Conservation (phyloP, 1,284 basidiomycete species). For the Cystobasidiaceae sp. region DNA sequence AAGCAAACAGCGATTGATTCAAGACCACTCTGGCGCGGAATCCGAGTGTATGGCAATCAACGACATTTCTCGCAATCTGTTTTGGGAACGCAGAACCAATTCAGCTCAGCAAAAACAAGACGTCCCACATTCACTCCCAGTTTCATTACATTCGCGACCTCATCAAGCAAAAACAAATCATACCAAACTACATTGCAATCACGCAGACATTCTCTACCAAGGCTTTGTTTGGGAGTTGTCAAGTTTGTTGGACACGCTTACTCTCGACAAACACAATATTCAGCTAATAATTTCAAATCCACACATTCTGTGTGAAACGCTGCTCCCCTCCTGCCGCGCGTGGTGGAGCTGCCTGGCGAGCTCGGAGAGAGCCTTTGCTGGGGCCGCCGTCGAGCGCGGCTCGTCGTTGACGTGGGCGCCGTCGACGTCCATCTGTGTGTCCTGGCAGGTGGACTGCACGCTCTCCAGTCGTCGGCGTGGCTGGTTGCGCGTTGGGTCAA, state of each 20-base stretch:
- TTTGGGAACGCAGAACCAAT: constrained; percentile 45
- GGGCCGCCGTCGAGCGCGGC: too few species aligned
- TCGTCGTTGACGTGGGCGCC: too few species aligned
- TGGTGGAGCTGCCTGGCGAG: constrained; percentile 3
- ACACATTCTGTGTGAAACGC: too few species aligned
- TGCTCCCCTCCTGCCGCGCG: not conserved
- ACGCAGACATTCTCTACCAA: not conserved
- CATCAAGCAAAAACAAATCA: not conserved
- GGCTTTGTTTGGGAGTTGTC: too few species aligned
- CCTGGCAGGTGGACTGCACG: too few species aligned
- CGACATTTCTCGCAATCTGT: constrained; percentile 51
- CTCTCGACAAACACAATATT: too few species aligned
- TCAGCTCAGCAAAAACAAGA: not conserved
- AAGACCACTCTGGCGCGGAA: constrained; percentile 48
- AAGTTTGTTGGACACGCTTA: too few species aligned
- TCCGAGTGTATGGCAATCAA: constrained; percentile 44
- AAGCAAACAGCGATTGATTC: constrained; percentile 47
- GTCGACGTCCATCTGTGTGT: too few species aligned
- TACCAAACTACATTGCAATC: not conserved
- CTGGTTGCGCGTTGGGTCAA: too few species aligned
- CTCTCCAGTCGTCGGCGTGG: too few species aligned
- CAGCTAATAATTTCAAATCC: too few species aligned
- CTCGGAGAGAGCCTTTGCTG: not conserved
- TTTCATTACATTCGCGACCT: not conserved
- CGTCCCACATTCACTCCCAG: not conserved